These are phyloP conservation scores for Penicillium diatomitis DNA, from an alignment of 495 filamentous ascomycete species.

Conservation along the genomic window DNA sequence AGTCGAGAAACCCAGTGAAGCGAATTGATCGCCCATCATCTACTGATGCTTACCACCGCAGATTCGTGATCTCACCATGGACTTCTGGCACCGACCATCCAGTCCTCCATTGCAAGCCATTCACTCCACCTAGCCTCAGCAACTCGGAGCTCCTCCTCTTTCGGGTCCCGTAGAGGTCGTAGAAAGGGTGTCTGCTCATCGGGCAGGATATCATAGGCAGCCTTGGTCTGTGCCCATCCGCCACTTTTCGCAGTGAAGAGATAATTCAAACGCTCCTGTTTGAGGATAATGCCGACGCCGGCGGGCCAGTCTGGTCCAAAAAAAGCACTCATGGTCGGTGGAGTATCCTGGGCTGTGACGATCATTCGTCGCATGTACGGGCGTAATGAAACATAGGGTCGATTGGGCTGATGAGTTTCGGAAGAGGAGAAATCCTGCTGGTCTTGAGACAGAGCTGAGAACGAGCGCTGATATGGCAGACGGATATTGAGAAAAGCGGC, in stretches of 20 bases:
- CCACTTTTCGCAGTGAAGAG: slow-evolving; percentile 91
- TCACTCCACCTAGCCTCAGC: slow-evolving; percentile 79
- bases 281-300: slow-evolving; percentile 70
- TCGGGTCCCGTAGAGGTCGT: slow-evolving; percentile 60
- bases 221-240: slow-evolving; percentile 80
- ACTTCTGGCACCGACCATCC: slow-evolving; percentile 72
- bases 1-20: too few relatives aligned
- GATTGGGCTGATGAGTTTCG: too few relatives aligned
- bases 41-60: not conserved
- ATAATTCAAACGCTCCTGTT: slow-evolving; percentile 84
- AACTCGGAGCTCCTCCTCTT: slow-evolving; percentile 66
- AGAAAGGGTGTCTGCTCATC: slow-evolving; percentile 80
- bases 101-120: slow-evolving; percentile 93
- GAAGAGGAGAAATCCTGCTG: too few relatives aligned
- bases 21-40: not conserved
- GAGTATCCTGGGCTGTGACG: slow-evolving; percentile 76
- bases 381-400: slow-evolving; percentile 54
- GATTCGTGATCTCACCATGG: slow-evolving; percentile 26
- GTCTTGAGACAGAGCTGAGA: too few relatives aligned
- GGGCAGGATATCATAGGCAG: slow-evolving; percentile 71
- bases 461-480: slow-evolving; percentile 32
- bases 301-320: slow-evolving; percentile 78
- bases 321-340: slow-evolving; percentile 69
- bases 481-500: slow-evolving; percentile 85
- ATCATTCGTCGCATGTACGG: slow-evolving; percentile 88